These are phyloP conservation scores for Cryphonectria japonica DNA, from an alignment of 2,329 filamentous ascomycete species.

Conservation along the genomic window DNA sequence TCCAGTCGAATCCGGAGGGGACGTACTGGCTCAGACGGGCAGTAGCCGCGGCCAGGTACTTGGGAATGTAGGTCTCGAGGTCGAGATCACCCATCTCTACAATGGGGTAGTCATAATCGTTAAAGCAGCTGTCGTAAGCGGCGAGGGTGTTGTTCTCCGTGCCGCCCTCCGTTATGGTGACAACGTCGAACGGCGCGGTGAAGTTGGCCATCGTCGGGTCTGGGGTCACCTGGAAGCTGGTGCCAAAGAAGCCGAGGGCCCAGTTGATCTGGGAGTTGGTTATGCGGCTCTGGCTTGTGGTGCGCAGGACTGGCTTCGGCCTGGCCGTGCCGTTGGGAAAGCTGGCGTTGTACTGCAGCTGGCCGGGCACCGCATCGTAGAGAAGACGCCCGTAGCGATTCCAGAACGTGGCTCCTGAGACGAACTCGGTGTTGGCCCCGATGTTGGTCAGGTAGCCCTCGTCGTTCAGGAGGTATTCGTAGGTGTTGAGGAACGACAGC, in stretches of 20 bases:
- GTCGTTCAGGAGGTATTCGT: constrained; percentile 47
- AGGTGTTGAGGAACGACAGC: constrained; percentile 56
- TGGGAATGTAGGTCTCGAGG: constrained; percentile 43
- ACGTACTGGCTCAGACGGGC: constrained; percentile 50
- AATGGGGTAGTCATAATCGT: constrained; percentile 41
- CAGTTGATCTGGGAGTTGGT: constrained; percentile 58
- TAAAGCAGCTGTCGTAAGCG: constrained; percentile 53
- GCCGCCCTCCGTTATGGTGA: constrained; percentile 54
- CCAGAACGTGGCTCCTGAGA: constrained; percentile 55
- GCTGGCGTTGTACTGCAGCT: constrained; percentile 51
- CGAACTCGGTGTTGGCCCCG: constrained; percentile 55
- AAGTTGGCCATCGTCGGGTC: constrained; percentile 45
- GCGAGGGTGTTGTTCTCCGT: constrained; percentile 58
- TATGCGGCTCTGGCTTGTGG: constrained; percentile 58
- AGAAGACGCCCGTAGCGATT: constrained; percentile 57
- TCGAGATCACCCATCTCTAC: constrained; percentile 45
- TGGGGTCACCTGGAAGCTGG: constrained; percentile 44
- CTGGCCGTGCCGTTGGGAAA: constrained; percentile 51
- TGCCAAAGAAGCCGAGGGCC: constrained; percentile 57
- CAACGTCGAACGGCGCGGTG: constrained; percentile 49
- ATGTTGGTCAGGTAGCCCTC: constrained; percentile 45
- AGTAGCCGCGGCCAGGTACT: constrained; percentile 43
- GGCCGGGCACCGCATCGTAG: constrained; percentile 52
- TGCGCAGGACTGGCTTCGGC: constrained; percentile 54
- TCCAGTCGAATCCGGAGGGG: constrained; percentile 53